Base-by-base conservation (phyloP, 371 early-diverging fungal genomes). In the Apophysomyces ossiformis region DNA sequence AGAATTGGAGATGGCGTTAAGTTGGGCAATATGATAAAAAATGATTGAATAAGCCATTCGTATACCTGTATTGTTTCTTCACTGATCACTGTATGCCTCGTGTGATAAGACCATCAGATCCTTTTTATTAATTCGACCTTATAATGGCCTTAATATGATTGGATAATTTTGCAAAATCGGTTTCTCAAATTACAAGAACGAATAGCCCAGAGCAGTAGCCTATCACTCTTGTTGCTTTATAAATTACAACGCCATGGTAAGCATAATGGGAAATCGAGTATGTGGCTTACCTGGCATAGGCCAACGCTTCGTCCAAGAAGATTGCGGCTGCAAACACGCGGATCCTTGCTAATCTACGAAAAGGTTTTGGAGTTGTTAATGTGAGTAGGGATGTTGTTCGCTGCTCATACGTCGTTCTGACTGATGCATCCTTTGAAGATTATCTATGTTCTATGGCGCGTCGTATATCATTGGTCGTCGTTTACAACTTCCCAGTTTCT, bases 261-360 rank as follows among this genome's bases (percentile, higher is more conserved):
- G 18, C 36, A 26, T 26, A 26, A 26, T 26, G 32, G 2, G 32
- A 26, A 26, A 26, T 2, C 32, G 32, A 26, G 3, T 36, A 36
- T 5, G 32, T 32, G 16, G 8, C 36, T 18, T 9, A 38, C 35
- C 50, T 15, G 13, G 16, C 15, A 18, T 78, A 90, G 93, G 93
- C 93, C 57, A 92, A 91, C 74, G 84, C 87, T 58, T 91, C 93
- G 4, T 89, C 88, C 11, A 93, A 93, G 68, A 89, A 88, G 69
- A 88, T 89, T 50, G 88, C 89, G 6, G 81, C 85, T 63, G 78
- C 87, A 37, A 93, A 93, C 72, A 77, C 80, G 46, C 76, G 82
- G 63, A 88, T 81, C 4, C 70, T 93, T 38, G 72, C 78, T 8
- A 74, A 87, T 50, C 81, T 92, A 26, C 83, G 81, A 54, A 85